Evolutionary conservation across 2,329 filamentous ascomycete species (phyloP).

Genomic region (Exophiala dermatitidis): DNA sequence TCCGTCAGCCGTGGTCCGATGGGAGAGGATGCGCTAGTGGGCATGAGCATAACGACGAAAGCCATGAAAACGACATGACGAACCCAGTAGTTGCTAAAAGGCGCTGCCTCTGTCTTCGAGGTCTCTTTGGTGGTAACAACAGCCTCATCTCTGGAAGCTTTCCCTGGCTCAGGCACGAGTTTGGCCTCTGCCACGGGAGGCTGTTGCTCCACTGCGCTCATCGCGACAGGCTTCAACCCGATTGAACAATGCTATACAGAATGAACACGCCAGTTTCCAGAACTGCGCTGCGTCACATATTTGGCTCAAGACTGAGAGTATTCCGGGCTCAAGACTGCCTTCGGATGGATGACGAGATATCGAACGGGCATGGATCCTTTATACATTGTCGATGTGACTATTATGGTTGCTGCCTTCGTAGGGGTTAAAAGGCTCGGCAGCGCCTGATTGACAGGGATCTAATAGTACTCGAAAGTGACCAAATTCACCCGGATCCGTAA

Average conservation of each 20-base stretch:
- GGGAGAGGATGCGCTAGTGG: constrained; percentile 27
- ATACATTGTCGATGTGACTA: too few species aligned
- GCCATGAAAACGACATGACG: neutral
- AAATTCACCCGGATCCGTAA: too few species aligned
- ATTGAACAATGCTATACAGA: neutral
- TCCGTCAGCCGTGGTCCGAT: constrained; percentile 22
- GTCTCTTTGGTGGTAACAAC: constrained; percentile 8
- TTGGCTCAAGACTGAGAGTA: too few species aligned
- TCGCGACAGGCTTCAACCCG: neutral
- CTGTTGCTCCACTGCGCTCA: constrained; percentile 7
- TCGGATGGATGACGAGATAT: too few species aligned
- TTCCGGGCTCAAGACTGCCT: too few species aligned
- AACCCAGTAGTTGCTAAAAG: constrained; percentile 28
- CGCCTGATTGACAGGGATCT: too few species aligned
- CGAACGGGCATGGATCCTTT: too few species aligned
- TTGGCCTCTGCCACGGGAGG: constrained; percentile 6
- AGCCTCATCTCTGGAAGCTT: constrained; percentile 5
- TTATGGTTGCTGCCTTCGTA: too few species aligned
- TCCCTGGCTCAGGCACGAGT: neutral
- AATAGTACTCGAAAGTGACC: too few species aligned
- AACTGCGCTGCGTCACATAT: too few species aligned
- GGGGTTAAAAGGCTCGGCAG: too few species aligned
- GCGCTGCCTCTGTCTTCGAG: constrained; percentile 16
- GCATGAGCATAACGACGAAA: constrained; percentile 3
- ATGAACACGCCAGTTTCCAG: too few species aligned